Percentiles rank a stretch among this genome's conserved stretches.
phyloP scores from a whole-genome alignment of 768 basidiomycete species.

The Phlebiopsis flavidoalba region DNA sequence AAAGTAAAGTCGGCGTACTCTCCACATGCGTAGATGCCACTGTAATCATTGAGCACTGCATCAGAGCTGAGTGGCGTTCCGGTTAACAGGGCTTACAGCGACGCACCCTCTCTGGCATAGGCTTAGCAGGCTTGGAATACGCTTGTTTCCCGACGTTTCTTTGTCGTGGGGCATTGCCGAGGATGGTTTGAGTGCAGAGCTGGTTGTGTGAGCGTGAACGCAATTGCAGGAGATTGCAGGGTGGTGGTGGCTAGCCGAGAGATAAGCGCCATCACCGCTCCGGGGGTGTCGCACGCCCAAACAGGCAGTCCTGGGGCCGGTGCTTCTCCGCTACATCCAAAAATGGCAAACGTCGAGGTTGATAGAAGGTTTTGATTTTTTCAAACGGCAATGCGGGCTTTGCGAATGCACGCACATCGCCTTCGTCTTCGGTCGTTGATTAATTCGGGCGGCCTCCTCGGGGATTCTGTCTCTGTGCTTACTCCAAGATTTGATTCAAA shows the following conservation, averaged over 20 bases:
- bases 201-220: neutral
- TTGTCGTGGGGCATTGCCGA: neutral
- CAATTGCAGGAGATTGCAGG: conserved; percentile 4
- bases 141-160: conserved; percentile 28
- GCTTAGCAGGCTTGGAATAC: conserved; percentile 58
- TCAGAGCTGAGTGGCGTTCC: neutral
- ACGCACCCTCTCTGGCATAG: conserved; percentile 72
- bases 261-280: conserved; percentile 7
- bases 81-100: neutral
- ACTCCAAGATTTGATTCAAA: too few relatives aligned
- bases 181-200: neutral
- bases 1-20: conserved; percentile 35
- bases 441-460: too few relatives aligned
- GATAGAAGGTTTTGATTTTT: neutral
- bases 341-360: conserved; percentile 6
- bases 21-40: conserved; percentile 59
- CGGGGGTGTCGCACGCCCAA: conserved; percentile 10
- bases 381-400: neutral
- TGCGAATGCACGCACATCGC: too few relatives aligned
- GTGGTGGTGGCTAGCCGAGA: conserved; percentile 6
- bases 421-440: too few relatives aligned
- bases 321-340: conserved; percentile 9
- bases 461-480: too few relatives aligned
- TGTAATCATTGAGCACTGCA: conserved; percentile 19
- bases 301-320: neutral